Percentiles rank a stretch among this genome's conserved stretches.
Conservation (phyloP, 2,329 filamentous ascomycete genomes). For the Stagonosporopsis rhizophila region DNA sequence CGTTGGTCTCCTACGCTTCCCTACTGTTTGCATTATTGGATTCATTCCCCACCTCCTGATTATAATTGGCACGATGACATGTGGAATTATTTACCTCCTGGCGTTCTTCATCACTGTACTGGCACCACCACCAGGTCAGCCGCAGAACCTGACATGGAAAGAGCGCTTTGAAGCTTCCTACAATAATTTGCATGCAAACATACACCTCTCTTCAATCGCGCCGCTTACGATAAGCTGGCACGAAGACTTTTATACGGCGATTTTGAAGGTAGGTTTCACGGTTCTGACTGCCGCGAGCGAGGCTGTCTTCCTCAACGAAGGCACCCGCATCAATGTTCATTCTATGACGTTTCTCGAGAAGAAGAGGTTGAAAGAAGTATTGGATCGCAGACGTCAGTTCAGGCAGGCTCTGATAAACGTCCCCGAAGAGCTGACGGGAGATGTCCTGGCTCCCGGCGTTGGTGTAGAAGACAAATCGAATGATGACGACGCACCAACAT, state of each 20-base stretch:
- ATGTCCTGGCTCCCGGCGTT: slow-evolving; percentile 48
- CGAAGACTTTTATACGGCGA: slow-evolving; percentile 94
- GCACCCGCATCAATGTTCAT: slow-evolving; percentile 74
- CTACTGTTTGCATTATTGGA: slow-evolving; percentile 92
- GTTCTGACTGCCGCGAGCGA: slow-evolving; percentile 93
- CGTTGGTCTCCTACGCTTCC: slow-evolving; percentile 79
- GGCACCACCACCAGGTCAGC: slow-evolving; percentile 63
- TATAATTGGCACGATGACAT: slow-evolving; percentile 77
- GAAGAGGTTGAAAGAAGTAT: slow-evolving; percentile 79
- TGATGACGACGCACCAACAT: slow-evolving; percentile 38
- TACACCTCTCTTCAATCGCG: slow-evolving; percentile 72
- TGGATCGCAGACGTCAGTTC: slow-evolving; percentile 56
- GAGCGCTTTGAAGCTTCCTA: slow-evolving; percentile 76
- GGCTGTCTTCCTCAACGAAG: slow-evolving; percentile 94
- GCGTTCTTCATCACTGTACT: slow-evolving; percentile 79
- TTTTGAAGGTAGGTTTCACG: slow-evolving; percentile 85
- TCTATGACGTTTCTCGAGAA: slow-evolving; percentile 91
- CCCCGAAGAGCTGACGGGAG: slow-evolving; percentile 53
- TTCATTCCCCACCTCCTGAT: slow-evolving; percentile 95
- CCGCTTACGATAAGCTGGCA: slow-evolving; percentile 79
- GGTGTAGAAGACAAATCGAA: slow-evolving; percentile 46
- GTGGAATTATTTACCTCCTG: slow-evolving; percentile 76
- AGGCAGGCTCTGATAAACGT: slow-evolving; percentile 47
- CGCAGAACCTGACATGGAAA: slow-evolving; percentile 54
- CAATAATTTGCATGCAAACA: slow-evolving; percentile 89